Base-by-base conservation (phyloP, 2,329 filamentous ascomycete genomes). In the Parascedosporium putredinis region DNA sequence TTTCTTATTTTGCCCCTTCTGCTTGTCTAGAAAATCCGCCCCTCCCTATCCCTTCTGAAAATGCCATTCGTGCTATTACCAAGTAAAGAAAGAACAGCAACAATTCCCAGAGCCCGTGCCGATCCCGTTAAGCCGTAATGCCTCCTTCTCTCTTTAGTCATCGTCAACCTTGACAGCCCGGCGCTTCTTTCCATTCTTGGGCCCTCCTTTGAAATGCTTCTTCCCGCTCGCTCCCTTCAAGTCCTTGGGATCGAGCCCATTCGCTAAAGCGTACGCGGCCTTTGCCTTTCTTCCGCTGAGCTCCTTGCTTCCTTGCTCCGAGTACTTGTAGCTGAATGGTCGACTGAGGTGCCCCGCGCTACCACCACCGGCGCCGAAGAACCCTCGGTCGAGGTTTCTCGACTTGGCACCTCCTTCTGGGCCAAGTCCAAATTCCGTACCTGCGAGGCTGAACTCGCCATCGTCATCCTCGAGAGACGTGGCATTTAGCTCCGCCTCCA, bases 251-350 rank as follows among this genome's bases (percentile, higher is more conserved):
- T 96, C 89, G 31, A 97, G 65, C 12, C 88, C 86, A 52, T 84
- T 87, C 69, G 96, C 88, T 54, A 96, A 62, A 9, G 91, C 91
- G 47, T 87, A 72, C 72, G 96, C 79, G 34, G 84, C 75, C 60
- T 82, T 81, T 47, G 88, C 78, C 67, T 98, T 98, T 53, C 93
- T 76, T 0, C 90, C 90, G 16, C 79, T 88, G 44, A 96, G 68
- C 54, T 84, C 73, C 69, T 88, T 94, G 40, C 60, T 61, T 7
- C 51, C 89, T 61, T 95, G 88, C 66, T 93, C 78, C 3, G 82
- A 83, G 67, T 96, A 94, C 68, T 93, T 86, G 69, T 93, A 80
- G 66, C 83, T 91, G 70, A 97, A 97, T 0, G 93, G 90, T 73
- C 82, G 82, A 50, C 70, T 82, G 33, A 94, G 55, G 59, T 86